Percentiles rank a stretch among this genome's conserved stretches.
phyloP scores from a whole-genome alignment of 2,329 filamentous ascomycete genomes.

The Canariomyces notabilis region DNA sequence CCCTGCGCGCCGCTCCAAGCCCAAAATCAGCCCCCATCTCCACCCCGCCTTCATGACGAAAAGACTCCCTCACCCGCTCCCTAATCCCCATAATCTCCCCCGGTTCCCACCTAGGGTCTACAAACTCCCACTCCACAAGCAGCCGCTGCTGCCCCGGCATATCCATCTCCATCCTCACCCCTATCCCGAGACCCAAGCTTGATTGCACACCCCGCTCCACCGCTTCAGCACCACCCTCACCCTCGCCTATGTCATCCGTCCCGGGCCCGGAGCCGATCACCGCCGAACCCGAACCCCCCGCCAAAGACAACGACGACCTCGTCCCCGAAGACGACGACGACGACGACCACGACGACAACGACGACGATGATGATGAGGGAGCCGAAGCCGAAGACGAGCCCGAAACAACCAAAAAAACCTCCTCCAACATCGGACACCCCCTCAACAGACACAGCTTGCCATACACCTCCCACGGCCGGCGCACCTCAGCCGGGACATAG shows the following conservation, averaged over 20 bases:
- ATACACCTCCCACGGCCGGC: constrained; percentile 47
- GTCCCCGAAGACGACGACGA: constrained; percentile 17
- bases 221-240: too few species aligned
- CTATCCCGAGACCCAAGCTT: constrained; percentile 2
- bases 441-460: constrained; percentile 44
- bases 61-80: constrained; percentile 23
- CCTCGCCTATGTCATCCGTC: too few species aligned
- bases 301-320: too few species aligned
- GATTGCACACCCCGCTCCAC: too few species aligned
- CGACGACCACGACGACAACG: background rate
- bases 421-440: constrained; percentile 35
- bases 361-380: constrained; percentile 15
- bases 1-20: background rate
- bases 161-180: constrained; percentile 20
- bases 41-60: constrained; percentile 20
- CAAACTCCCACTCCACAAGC: constrained; percentile 27
- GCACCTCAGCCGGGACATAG: constrained; percentile 39
- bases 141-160: constrained; percentile 14
- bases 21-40: constrained; percentile 4
- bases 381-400: background rate
- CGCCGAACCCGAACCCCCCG: too few species aligned
- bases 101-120: constrained; percentile 26
- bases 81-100: constrained; percentile 20
- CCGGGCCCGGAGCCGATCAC: too few species aligned
- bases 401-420: constrained; percentile 33